phyloP scores from a whole-genome alignment of 345 rosid species.

The Populus davidiana region DNA sequence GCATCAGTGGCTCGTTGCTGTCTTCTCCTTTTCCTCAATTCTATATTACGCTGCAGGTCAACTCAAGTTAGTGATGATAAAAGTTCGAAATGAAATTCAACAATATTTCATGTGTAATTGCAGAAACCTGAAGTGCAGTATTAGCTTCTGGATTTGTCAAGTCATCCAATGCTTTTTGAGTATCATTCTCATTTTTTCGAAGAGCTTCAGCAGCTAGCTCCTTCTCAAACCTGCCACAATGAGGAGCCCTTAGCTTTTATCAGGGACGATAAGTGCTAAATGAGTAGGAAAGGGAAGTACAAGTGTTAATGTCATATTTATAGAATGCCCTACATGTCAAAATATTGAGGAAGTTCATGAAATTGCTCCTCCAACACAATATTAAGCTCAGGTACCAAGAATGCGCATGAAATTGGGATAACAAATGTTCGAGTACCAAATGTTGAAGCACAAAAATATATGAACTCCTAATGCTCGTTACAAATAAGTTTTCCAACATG shows the following conservation, averaged over 20 bases:
- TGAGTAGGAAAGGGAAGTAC: neutral
- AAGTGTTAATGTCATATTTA: neutral
- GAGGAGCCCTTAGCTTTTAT: conserved; percentile 4
- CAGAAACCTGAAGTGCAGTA: conserved; percentile 57
- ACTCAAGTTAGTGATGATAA: conserved; percentile 9
- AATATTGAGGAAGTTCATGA: neutral
- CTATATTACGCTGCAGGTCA: conserved; percentile 53
- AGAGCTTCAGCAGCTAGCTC: conserved; percentile 88
- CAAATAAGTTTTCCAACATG: neutral
- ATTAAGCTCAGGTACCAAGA: neutral
- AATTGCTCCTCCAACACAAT: neutral
- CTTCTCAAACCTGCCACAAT: conserved; percentile 67
- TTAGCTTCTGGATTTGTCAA: conserved; percentile 70
- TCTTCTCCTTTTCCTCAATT: conserved; percentile 70
- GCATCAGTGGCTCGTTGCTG: conserved; percentile 28
- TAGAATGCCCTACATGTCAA: conserved; percentile 1
- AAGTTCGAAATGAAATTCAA: neutral
- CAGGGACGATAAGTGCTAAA: neutral
- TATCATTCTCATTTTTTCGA: conserved; percentile 80
- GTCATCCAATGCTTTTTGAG: conserved; percentile 79
- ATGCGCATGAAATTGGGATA: neutral
- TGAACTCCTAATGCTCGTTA: neutral
- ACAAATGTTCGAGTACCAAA: neutral
- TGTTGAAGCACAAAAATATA: neutral
- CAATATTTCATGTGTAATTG: neutral